Evolutionary conservation across 176 grass and related monocot genomes (phyloP).

Genomic region (Oryza brachyantha): DNA sequence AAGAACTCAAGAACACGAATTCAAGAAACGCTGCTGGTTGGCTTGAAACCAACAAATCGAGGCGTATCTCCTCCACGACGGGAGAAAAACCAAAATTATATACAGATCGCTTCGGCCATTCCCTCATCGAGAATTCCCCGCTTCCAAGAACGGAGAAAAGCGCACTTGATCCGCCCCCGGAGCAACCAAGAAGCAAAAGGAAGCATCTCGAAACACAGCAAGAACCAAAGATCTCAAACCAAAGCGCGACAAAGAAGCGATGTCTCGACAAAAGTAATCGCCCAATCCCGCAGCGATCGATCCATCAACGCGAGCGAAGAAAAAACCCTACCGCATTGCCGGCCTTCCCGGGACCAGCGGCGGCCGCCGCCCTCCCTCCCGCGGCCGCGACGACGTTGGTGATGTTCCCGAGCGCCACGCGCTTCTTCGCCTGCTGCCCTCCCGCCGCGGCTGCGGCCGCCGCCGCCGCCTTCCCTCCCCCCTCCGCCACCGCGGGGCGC

Average conservation of each 20-base stretch:
- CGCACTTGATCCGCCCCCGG: neutral
- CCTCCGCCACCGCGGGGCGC: constrained; percentile 52
- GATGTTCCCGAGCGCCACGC: constrained; percentile 78
- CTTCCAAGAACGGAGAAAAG: neutral
- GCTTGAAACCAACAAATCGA: neutral
- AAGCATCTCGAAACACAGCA: neutral
- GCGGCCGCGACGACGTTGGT: constrained; percentile 36
- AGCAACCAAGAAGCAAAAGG: neutral
- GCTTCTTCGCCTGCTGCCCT: constrained; percentile 74
- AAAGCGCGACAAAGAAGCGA: neutral
- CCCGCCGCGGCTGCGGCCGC: constrained; percentile 23
- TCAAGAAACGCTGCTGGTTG: neutral
- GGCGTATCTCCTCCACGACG: neutral
- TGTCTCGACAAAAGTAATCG: neutral
- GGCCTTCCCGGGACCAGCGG: constrained; percentile 22
- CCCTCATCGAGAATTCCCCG: neutral
- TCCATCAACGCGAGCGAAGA: too few species aligned
- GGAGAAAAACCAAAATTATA: neutral
- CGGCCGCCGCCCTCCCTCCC: neutral
- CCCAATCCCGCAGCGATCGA: neutral
- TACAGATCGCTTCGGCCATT: neutral
- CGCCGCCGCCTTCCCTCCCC: constrained; percentile 10
- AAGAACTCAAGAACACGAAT: neutral
- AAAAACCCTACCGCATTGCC: constrained; percentile 33
- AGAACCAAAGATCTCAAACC: neutral